Conservation (phyloP, 805 yeast species). For the Lipomyces anomalus region DNA sequence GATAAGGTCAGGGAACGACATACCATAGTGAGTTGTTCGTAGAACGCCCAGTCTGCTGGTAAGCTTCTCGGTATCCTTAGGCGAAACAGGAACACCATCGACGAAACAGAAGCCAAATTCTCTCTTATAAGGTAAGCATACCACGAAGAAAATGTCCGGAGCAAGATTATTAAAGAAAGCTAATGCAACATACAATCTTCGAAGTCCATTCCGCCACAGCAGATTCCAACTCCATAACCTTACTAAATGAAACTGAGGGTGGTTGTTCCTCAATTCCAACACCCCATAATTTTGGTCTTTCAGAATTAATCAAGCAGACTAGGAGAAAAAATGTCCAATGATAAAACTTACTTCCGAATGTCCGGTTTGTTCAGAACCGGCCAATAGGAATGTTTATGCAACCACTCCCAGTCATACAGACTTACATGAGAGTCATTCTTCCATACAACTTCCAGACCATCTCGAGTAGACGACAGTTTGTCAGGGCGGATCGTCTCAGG, state of each 20-base stretch:
- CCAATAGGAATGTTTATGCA: conserved; percentile 47
- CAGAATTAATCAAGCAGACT: conserved; percentile 31
- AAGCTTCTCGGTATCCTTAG: conserved; percentile 53
- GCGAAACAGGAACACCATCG: conserved; percentile 53
- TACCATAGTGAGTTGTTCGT: conserved; percentile 60
- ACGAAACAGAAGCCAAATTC: conserved; percentile 57
- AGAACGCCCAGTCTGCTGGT: conserved; percentile 55
- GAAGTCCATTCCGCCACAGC: conserved; percentile 53
- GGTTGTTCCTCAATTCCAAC: conserved; percentile 35
- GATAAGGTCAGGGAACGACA: background rate
- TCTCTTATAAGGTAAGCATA: too few relatives aligned
- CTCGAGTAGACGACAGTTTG: conserved; percentile 17
- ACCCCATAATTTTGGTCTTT: conserved; percentile 27
- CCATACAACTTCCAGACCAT: conserved; percentile 23
- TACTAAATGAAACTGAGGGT: conserved; percentile 47
- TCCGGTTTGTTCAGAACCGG: conserved; percentile 40
- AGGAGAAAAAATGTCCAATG: too few relatives aligned
- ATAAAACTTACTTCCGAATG: too few relatives aligned
- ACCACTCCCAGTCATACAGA: conserved; percentile 39
- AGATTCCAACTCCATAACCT: conserved; percentile 40
- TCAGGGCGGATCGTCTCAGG: conserved; percentile 34
- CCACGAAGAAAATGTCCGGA: too few relatives aligned
- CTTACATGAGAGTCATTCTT: conserved; percentile 38
- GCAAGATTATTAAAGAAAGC: too few relatives aligned
- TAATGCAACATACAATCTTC: conserved; percentile 35